Evolutionary conservation across 2,329 filamentous ascomycete genomes (phyloP), one percentile per base, ranked within the genome.

Genomic region (Daldinia sp.): DNA sequence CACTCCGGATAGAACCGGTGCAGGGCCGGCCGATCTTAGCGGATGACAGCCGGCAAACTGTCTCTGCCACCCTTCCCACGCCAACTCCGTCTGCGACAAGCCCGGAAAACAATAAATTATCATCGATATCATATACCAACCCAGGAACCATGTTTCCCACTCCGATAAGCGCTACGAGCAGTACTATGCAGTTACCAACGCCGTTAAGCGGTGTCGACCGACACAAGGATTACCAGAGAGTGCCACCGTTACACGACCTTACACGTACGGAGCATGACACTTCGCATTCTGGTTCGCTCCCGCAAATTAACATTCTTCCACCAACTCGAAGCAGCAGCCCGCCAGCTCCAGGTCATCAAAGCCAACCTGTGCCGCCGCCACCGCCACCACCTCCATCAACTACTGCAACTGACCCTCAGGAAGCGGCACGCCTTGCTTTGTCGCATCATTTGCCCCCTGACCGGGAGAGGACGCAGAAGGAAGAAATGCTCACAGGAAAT

Each of bases 401-500:
- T 42, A 75, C 78, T 37, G 79, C 79, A 41, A 83, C 81, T 51
- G 86, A 82, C 68, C 83, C 82, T 35, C 86, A 88, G 75, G 83
- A 85, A 53, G 85, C 86, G n/a, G 87, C 88, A n/a, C 86, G 88
- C 74, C 79, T 88, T 41, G 85, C 88, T 1, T 78, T 90, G 54
- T 87, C 86, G 26, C 87, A 89, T 6, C 85, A 86, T 67, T 86
- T 84, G 65, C 80, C 82, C 50, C 60, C 78, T 1, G 74, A 75
- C 10, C 73, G 81, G 73, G 74, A 76, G 74, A 81, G 85, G 67
- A 91, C 90, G 1, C 93, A 97, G 77, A 96, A 96, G 80, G 92
- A 97, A 67, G 93, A 96, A 78, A 98, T 98, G 95, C 83, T 97
- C 15, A 85, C 86, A 35, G 93, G 93, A 12, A 87, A 92, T 44